These are phyloP conservation scores for Polyporus tsugae DNA, from an alignment of 1,284 basidiomycete genomes.

Conservation along the genomic window DNA sequence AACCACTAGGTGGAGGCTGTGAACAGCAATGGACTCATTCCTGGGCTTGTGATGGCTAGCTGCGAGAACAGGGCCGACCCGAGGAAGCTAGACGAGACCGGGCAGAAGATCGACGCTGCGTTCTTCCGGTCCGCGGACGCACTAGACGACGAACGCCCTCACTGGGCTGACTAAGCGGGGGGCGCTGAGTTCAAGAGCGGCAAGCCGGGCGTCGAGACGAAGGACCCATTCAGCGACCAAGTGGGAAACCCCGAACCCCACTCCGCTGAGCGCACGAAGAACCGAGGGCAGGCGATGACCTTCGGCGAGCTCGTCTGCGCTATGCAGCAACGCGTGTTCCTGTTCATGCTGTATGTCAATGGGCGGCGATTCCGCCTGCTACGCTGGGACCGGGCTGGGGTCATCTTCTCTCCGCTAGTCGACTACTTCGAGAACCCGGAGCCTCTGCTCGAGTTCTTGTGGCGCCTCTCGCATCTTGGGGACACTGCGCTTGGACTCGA, in stretches of 20 bases:
- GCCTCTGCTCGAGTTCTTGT: constrained; percentile 15
- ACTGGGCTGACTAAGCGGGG: neutral
- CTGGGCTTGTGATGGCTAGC: neutral
- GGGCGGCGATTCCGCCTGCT: too few species aligned
- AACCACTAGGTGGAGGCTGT: neutral
- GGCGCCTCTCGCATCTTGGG: constrained; percentile 4
- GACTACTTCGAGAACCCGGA: constrained; percentile 12
- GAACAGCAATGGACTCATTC: neutral
- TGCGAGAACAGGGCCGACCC: neutral
- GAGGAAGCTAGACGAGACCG: neutral
- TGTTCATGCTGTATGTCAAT: constrained; percentile 16
- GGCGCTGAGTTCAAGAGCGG: constrained; percentile 7
- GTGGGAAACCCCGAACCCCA: neutral
- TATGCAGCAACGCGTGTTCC: constrained; percentile 18
- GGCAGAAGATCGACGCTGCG: constrained; percentile 6
- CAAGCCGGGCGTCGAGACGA: too few species aligned
- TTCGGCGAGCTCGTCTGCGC: too few species aligned
- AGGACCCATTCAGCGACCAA: constrained; percentile 3
- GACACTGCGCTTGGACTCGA: constrained; percentile 16
- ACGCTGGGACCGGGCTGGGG: constrained; percentile 20
- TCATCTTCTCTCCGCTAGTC: constrained; percentile 9
- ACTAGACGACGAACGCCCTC: neutral
- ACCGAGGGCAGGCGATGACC: neutral
- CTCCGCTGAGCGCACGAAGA: neutral
- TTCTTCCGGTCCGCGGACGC: neutral